Evolutionary conservation across 352 stramenopile species (phyloP), one percentile per base, ranked within the genome.

Genomic region (Pythium rishiriense): DNA sequence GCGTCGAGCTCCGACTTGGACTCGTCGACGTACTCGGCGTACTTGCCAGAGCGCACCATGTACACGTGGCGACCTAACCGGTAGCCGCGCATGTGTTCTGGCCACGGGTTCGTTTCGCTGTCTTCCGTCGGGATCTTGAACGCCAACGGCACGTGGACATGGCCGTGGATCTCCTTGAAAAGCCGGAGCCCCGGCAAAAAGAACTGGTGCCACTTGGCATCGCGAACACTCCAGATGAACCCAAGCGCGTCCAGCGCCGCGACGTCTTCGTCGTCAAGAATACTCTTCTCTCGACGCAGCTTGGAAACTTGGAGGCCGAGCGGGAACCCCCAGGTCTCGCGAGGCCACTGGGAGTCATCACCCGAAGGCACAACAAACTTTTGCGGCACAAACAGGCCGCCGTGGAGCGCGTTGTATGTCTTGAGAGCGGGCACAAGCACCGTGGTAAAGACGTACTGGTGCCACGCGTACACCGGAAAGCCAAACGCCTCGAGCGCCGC

Each of bases 341-440:
- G 69, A 17, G 93, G 88, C 90, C 91, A 98, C 37, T 5, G 8
- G 72, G 62, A 0, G 21, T 83, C 79, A 45, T 79, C 70, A 6
- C 52, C 59, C 8, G 78, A 56, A 2, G 91, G 91, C 1, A 98
- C 86, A 15, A 93, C 79, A 66, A 97, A 98, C 55, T 93, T 91
- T 68, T 97, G 90, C 37, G 92, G 93, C n/a, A 98, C 90, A 56
- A 96, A 88, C 24, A 98, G 68, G 64, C 97, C 78, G 21, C 89
- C 90, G 51, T 97, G 81, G 0, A 88, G 64, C 39, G 79, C 43
- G 15, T 87, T 77, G 72, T 97, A 98, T 19, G 66, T 81, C 48
- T 81, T 55, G 14, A 98, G 72, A 0, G 91, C 95, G 29, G 87
- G 80, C 9, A 92, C 47, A 54, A 83, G 69, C 4, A 90, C 81